These are phyloP conservation scores for Guillardia theta DNA, from an alignment of 78 protist genomes.

Conservation along the genomic window DNA sequence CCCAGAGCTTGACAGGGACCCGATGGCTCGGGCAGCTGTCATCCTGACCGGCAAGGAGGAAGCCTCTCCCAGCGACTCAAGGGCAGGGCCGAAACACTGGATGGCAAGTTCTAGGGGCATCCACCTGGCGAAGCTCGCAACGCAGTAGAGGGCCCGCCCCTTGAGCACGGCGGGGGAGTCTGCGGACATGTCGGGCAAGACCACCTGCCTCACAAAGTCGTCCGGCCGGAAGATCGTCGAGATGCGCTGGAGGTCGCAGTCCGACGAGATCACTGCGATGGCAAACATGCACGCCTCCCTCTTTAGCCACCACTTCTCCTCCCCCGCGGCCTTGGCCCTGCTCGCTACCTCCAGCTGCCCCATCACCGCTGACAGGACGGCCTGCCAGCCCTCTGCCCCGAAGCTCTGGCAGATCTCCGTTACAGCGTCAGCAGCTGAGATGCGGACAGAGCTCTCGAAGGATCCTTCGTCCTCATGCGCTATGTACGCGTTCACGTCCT, in stretches of 20 bases:
- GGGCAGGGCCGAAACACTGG: background rate
- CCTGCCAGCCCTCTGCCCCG: background rate
- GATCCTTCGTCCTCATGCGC: background rate
- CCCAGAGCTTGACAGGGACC: background rate
- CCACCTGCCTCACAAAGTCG: background rate
- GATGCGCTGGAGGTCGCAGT: background rate
- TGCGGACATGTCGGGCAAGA: background rate
- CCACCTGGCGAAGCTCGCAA: background rate
- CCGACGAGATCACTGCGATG: background rate
- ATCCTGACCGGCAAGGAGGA: background rate
- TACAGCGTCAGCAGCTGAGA: background rate
- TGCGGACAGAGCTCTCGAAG: background rate
- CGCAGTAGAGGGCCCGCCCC: background rate
- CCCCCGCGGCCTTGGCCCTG: background rate
- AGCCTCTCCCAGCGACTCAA: background rate
- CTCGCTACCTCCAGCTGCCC: background rate
- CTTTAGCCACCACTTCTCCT: background rate
- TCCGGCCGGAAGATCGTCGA: background rate
- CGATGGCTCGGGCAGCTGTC: background rate
- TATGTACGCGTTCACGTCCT: constrained; percentile 17
- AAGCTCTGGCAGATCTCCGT: background rate
- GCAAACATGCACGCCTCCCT: background rate
- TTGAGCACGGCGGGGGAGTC: background rate
- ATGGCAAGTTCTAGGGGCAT: background rate
- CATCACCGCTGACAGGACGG: background rate